Conservation (phyloP, 176 grass and related monocot species). For the Eragrostis curvula region DNA sequence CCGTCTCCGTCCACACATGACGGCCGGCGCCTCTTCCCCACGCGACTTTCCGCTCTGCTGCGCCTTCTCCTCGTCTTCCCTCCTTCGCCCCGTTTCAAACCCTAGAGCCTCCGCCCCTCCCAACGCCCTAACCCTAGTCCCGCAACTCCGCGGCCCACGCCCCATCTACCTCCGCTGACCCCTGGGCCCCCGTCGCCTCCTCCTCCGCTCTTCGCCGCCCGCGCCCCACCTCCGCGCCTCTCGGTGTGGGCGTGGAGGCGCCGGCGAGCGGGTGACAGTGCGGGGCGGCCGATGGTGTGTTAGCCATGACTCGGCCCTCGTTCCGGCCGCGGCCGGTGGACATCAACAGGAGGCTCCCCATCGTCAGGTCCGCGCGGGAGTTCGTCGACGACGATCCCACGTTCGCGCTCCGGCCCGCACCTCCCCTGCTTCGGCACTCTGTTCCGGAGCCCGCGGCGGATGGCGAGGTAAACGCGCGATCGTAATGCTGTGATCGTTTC, state of each 20-base stretch:
- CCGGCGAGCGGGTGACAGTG: neutral
- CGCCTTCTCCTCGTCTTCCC: too few relatives aligned
- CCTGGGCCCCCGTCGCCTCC: neutral
- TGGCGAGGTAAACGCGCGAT: conserved; percentile 28
- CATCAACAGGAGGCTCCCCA: conserved; percentile 86
- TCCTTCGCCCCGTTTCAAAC: too few relatives aligned
- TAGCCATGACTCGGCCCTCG: conserved; percentile 78
- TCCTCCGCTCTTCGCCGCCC: neutral
- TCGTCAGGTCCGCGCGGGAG: conserved; percentile 76
- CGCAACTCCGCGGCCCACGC: neutral
- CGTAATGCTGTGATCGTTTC: neutral
- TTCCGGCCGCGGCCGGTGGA: conserved; percentile 87
- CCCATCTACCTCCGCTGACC: neutral
- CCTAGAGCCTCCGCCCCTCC: conserved; percentile 27
- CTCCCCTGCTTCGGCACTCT: conserved; percentile 5
- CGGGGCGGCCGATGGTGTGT: conserved; percentile 39
- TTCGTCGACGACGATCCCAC: conserved; percentile 76
- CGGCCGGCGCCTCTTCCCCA: too few relatives aligned
- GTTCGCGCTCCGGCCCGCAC: neutral
- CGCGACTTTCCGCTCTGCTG: too few relatives aligned
- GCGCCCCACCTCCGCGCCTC: neutral
- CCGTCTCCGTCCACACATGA: too few relatives aligned
- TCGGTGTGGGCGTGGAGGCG: neutral
- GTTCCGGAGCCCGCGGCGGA: conserved; percentile 32
- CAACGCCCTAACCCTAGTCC: conserved; percentile 38